Percentiles rank a stretch among this genome's conserved stretches.
Conservation (phyloP, 768 basidiomycete genomes). For the Leccinum subgranulosum region DNA sequence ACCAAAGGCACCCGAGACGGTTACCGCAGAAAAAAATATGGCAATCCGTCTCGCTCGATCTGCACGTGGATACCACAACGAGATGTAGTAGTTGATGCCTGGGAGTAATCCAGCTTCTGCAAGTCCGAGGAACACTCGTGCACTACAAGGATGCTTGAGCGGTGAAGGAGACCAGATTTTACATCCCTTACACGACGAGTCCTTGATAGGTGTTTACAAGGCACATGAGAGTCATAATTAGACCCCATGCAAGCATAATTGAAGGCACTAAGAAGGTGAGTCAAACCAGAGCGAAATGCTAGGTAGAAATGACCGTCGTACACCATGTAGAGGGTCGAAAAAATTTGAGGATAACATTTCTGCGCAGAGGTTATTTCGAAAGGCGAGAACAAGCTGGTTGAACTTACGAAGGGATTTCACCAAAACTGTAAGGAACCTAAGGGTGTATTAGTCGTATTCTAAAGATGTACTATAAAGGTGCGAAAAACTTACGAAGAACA, state of each 20-base stretch:
- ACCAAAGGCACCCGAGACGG: slow-evolving; percentile 51
- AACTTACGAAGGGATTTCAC: slow-evolving; percentile 38
- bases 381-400: background rate
- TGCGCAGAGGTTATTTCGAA: slow-evolving; percentile 10
- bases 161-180: background rate
- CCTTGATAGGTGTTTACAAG: slow-evolving; percentile 33
- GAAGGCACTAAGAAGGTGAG: slow-evolving; percentile 33
- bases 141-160: slow-evolving; percentile 20
- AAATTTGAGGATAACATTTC: slow-evolving; percentile 37
- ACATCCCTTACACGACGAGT: slow-evolving; percentile 28
- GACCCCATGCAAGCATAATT: slow-evolving; percentile 40
- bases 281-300: slow-evolving; percentile 7
- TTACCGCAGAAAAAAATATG: slow-evolving; percentile 63
- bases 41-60: slow-evolving; percentile 59
- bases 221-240: slow-evolving; percentile 38
- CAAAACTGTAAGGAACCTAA: slow-evolving; percentile 35
- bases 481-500: slow-evolving; percentile 33
- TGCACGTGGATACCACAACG: slow-evolving; percentile 56
- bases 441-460: background rate
- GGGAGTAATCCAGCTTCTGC: slow-evolving; percentile 46
- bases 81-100: slow-evolving; percentile 44
- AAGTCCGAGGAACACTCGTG: slow-evolving; percentile 43
- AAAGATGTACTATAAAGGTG: background rate
- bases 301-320: slow-evolving; percentile 10
- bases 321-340: slow-evolving; percentile 34